Evolutionary conservation across 768 basidiomycete genomes (phyloP), one percentile per base, ranked within the genome.

Genomic region (Xerocomellus chrysenteron): DNA sequence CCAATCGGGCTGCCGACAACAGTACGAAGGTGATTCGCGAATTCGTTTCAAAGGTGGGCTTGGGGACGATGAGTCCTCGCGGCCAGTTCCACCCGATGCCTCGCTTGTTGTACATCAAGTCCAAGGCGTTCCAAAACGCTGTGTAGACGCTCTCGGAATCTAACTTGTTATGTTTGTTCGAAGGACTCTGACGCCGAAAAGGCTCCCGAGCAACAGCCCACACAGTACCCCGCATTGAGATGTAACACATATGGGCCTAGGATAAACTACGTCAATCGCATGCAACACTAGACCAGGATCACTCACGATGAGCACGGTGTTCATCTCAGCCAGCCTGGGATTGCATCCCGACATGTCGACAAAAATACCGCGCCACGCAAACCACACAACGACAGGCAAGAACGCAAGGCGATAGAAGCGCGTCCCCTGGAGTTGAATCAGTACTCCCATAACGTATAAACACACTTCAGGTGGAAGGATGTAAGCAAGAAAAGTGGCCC

Each of bases 391-490:
- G 36, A 82, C 55, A 5, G 82, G 81, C 4, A 85, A 68, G 21
- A 84, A 49, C 1, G 80, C 78, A 44, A 83, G 50, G 39, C 84
- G 80, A 54, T 80, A 65, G 6, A 66, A 56, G 10, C 44, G 51
- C 2, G 57, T 77, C 66, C 13, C 82, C 80, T 47, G 69, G 68
- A 78, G 67, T 45, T 81, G 72, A 17, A 83, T 80, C 37, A 86
- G 75, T 24, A 83, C 69, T 4, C 80, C 83, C 47, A 80, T 79
- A 13, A 68, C 65, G 69, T 80, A 83, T 61, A 82, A 80, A 52
- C 72, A 72, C 11, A 76, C 51, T 0, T 80, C 30, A 19, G 78
- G 68, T 1, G 80, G 81, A 11, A 80, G 54, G 42, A 83, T 57
- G 52, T 76, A 71, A 10, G 67, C 68, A 4, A 60, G 35, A 67